Conservation (phyloP, 2,329 filamentous ascomycete species). For the Phyllosticta capitalensis region DNA sequence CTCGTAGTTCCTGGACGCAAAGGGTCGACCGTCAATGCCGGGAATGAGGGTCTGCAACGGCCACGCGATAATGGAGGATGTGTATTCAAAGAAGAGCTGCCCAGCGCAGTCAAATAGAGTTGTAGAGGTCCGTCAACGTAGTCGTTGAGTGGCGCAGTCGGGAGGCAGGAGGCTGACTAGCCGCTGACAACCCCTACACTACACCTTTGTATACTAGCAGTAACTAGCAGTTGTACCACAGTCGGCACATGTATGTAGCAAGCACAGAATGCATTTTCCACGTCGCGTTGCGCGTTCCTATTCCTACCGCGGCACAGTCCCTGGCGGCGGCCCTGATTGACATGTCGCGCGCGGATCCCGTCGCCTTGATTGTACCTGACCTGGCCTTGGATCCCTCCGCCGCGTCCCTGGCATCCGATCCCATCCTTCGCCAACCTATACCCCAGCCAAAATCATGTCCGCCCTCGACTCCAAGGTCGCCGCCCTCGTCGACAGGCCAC, state of each 20-base stretch:
- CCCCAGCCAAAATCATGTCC: constrained; percentile 14
- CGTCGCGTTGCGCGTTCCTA: neutral
- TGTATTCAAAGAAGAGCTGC: neutral
- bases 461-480: constrained; percentile 43
- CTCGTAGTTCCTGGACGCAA: neutral
- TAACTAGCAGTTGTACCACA: too few relatives aligned
- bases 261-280: neutral
- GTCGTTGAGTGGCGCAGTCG: neutral
- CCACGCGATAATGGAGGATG: neutral
- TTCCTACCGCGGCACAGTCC: neutral
- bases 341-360: neutral
- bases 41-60: neutral
- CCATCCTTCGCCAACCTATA: neutral
- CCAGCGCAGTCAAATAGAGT: neutral
- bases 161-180: neutral
- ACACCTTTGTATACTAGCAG: too few relatives aligned
- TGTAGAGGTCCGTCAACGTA: neutral
- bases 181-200: neutral
- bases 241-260: neutral
- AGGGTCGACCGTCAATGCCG: neutral
- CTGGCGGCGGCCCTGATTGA: neutral
- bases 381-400: neutral
- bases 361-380: neutral
- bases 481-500: constrained; percentile 36
- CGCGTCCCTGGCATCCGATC: neutral